These are phyloP conservation scores for Fusarium devonianum DNA, from an alignment of 2,329 filamentous ascomycete species.

Conservation along the genomic window DNA sequence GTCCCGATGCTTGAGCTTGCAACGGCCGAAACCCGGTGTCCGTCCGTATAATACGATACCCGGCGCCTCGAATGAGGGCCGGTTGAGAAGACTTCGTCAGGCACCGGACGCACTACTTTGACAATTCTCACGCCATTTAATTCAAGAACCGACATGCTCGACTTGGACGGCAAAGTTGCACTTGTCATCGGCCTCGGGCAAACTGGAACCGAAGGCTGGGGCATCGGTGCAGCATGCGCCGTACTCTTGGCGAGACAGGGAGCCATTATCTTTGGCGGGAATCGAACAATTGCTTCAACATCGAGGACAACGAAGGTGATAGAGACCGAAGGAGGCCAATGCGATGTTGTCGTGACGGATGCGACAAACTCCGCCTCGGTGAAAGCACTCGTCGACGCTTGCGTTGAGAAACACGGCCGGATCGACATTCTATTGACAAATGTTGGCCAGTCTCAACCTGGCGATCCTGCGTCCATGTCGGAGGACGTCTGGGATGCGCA, in stretches of 20 bases:
- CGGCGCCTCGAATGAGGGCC: no score
- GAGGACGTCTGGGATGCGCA: slow-evolving; percentile 61
- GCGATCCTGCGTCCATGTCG: slow-evolving; percentile 55
- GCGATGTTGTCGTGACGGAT: slow-evolving; percentile 54
- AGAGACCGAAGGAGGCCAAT: slow-evolving; percentile 43
- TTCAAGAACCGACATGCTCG: slow-evolving; percentile 45
- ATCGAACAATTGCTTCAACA: slow-evolving; percentile 52
- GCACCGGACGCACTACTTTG: no score
- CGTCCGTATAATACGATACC: no score
- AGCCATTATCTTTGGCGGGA: slow-evolving; percentile 59
- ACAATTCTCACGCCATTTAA: background rate
- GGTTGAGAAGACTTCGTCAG: no score
- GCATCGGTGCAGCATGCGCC: slow-evolving; percentile 59
- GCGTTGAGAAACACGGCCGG: slow-evolving; percentile 58
- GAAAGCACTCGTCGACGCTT: slow-evolving; percentile 59
- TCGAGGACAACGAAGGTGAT: slow-evolving; percentile 50
- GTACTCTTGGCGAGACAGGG: slow-evolving; percentile 56
- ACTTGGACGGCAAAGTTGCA: slow-evolving; percentile 53
- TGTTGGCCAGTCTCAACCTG: slow-evolving; percentile 63
- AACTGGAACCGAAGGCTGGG: slow-evolving; percentile 55
- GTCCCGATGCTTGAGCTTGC: background rate
- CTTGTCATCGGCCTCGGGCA: slow-evolving; percentile 57
- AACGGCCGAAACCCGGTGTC: no score
- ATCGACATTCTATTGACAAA: slow-evolving; percentile 69
- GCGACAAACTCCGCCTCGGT: slow-evolving; percentile 62